Evolutionary conservation across 257 asterid species (phyloP), one percentile per base, ranked within the genome.

Genomic region (Capsicum rhomboideum): DNA sequence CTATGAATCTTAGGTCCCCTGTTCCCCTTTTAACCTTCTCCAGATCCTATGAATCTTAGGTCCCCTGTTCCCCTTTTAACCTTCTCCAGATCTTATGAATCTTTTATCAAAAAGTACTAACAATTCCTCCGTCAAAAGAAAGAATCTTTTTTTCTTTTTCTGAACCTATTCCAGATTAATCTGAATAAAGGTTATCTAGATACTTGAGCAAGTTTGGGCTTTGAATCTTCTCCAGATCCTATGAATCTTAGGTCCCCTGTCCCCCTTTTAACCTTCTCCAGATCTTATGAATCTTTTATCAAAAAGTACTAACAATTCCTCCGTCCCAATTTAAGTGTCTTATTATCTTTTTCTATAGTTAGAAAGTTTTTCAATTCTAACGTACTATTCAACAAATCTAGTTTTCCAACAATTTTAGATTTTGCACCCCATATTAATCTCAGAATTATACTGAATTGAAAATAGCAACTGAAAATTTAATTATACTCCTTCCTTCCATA

Each of bases 11-110:
- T 75, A 56, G 53, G 16, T 82, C 53, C 12, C 7, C 9, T 63
- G 72, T 80, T n/a, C 18, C 82, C 46, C 11, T 64, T 69, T 66
- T 78, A 83, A 71, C 52, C 85, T 81, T n/a, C 78, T 31, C 13
- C 20, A 54, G 26, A 50, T 64, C 66, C 17, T 58, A 68, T 9
- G 61, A 16, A 49, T 49, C 21, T 49, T 75, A 56, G 53, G 16
- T 82, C 53, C 12, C 7, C 9, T 63, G 72, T 80, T n/a, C 18
- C 82, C 46, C 11, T 64, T 69, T 66, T 78, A 83, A 71, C 52
- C 85, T 81, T n/a, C 78, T 31, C 13, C 20, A 54, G 26, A 50
- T 64, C 66, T 17, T 58, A 68, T 9, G 61, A 16, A 49, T 49
- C 21, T 49, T 75, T 17, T 26, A 49, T 26, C 42, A 0, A 75